phyloP scores from a whole-genome alignment of 2,329 filamentous ascomycete species.

The Alternaria sp. region DNA sequence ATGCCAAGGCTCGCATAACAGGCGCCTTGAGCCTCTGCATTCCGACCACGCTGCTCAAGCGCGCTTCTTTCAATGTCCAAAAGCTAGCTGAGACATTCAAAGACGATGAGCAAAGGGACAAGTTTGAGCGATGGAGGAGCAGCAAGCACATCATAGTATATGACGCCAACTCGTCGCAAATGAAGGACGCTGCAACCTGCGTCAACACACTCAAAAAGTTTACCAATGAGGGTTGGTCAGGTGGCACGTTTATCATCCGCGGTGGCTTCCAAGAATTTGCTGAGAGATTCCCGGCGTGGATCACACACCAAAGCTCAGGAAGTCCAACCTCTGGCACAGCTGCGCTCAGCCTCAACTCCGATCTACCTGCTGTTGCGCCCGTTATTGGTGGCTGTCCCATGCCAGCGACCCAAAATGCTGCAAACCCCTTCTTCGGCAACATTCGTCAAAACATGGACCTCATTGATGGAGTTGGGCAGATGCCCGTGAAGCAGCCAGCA shows the following conservation, averaged over 20 bases:
- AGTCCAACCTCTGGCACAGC: slow-evolving; percentile 35
- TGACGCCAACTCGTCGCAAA: slow-evolving; percentile 76
- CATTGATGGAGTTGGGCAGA: slow-evolving; percentile 89
- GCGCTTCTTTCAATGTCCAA: slow-evolving; percentile 86
- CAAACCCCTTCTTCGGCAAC: slow-evolving; percentile 93
- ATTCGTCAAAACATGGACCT: slow-evolving; percentile 97
- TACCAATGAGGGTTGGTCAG: slow-evolving; percentile 79
- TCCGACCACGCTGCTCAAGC: slow-evolving; percentile 89
- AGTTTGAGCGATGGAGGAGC: slow-evolving; percentile 78
- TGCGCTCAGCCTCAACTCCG: slow-evolving; percentile 36
- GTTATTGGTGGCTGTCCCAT: slow-evolving; percentile 91
- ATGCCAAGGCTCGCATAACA: slow-evolving; percentile 74
- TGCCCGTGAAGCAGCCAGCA: slow-evolving; percentile 67
- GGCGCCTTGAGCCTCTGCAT: slow-evolving; percentile 94
- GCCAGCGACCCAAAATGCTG: slow-evolving; percentile 71
- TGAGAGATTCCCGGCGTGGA: slow-evolving; percentile 68
- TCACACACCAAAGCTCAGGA: slow-evolving; percentile 57
- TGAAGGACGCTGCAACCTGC: slow-evolving; percentile 81
- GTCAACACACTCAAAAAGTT: slow-evolving; percentile 95
- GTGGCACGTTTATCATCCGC: slow-evolving; percentile 75
- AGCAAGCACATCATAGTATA: slow-evolving; percentile 85
- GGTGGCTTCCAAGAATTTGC: slow-evolving; percentile 84
- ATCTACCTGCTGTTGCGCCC: slow-evolving; percentile 67
- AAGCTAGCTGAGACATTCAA: slow-evolving; percentile 90
- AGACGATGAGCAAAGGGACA: slow-evolving; percentile 70